Conservation (phyloP, 306 rosid species). For the Begonia masoniana region DNA sequence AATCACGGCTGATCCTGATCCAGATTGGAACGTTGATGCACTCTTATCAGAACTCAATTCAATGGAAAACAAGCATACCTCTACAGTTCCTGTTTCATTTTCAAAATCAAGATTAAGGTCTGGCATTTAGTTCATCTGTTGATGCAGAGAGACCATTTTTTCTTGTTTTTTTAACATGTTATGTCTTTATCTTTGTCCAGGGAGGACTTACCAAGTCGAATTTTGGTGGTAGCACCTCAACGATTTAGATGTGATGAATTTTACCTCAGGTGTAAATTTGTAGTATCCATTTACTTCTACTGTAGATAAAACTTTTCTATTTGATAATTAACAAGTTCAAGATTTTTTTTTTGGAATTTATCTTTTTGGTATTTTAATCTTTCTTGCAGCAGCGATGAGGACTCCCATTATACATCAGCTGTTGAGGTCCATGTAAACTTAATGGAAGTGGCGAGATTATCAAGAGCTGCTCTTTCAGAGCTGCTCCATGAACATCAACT, state of each 20-base stretch:
- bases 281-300: too few species aligned
- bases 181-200: constrained; percentile 6
- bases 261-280: constrained; percentile 39
- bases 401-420: constrained; percentile 27
- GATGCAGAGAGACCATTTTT: background rate
- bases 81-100: constrained; percentile 20
- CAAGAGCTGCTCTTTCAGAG: constrained; percentile 54
- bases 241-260: constrained; percentile 40
- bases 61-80: constrained; percentile 38
- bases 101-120: constrained; percentile 33
- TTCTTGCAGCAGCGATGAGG: constrained; percentile 43
- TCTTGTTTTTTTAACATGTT: constrained; percentile 7
- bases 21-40: constrained; percentile 63
- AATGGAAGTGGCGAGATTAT: constrained; percentile 50
- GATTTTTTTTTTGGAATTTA: too few species aligned
- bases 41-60: constrained; percentile 50
- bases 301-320: background rate
- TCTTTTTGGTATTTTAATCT: constrained; percentile 9
- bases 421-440: constrained; percentile 36
- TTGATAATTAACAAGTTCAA: too few species aligned
- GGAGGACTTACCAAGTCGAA: constrained; percentile 21
- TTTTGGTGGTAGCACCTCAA: constrained; percentile 12
- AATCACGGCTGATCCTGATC: constrained; percentile 45
- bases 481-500: constrained; percentile 49
- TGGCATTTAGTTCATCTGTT: background rate